Evolutionary conservation across 2,329 filamentous ascomycete genomes (phyloP).

Genomic region (Arachnopeziza araneosa): DNA sequence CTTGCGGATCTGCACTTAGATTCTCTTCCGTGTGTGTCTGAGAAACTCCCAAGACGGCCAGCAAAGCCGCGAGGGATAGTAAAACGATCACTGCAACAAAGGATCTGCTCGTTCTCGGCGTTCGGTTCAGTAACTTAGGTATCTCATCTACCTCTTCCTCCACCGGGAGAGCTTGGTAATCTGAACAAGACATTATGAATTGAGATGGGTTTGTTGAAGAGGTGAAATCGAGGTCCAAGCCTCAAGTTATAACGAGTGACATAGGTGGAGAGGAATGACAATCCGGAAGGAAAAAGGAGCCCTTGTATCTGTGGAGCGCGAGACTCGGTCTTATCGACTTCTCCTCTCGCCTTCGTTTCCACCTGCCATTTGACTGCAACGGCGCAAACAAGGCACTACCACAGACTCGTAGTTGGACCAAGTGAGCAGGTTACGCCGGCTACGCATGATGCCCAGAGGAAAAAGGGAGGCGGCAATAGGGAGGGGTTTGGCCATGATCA

Average conservation of each 20-base stretch:
- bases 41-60: neutral
- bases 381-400: neutral
- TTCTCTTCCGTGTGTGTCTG: neutral
- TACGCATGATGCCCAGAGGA: neutral
- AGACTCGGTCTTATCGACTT: neutral
- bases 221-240: constrained; percentile 1
- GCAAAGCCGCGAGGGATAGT: neutral
- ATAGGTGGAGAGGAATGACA: neutral
- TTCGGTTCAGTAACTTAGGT: neutral
- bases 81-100: neutral
- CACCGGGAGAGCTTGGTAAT: constrained; percentile 9
- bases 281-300: neutral
- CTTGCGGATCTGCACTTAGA: neutral
- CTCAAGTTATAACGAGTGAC: neutral
- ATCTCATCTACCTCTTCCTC: constrained; percentile 8
- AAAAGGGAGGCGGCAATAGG: constrained; percentile 2
- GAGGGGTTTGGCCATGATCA: constrained; percentile 13
- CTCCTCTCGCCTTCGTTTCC: neutral
- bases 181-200: constrained; percentile 9
- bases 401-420: neutral
- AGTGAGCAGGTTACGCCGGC: neutral
- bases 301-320: neutral
- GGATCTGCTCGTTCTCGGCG: neutral
- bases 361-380: neutral
- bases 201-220: neutral